Evolutionary conservation across 2,329 filamentous ascomycete genomes (phyloP).

Genomic region (Cercospora sesami): DNA sequence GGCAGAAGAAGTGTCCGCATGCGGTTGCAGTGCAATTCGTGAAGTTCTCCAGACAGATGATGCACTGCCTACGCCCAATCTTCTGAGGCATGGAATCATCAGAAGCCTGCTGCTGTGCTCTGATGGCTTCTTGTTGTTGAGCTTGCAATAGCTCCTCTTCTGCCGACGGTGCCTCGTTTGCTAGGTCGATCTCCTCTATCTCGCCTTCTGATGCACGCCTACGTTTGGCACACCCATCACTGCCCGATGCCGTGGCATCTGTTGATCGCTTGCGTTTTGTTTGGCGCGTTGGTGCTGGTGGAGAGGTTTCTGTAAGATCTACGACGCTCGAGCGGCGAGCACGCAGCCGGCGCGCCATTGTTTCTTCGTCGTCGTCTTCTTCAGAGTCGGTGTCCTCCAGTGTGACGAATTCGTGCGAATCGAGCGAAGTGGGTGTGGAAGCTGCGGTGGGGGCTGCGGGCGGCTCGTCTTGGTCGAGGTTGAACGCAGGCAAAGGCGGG

Average conservation of each 20-base stretch:
- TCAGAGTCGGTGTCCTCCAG: conserved; percentile 24
- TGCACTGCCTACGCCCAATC: conserved; percentile 57
- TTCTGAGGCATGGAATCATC: conserved; percentile 31
- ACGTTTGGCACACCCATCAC: not conserved
- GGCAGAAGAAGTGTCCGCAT: conserved; percentile 66
- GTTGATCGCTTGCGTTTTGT: conserved; percentile 20
- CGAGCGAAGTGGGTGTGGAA: conserved; percentile 2
- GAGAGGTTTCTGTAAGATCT: conserved; percentile 21
- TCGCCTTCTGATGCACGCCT: conserved; percentile 1
- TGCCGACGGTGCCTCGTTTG: conserved; percentile 25
- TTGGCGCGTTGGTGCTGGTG: conserved; percentile 9
- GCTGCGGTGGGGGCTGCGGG: not conserved
- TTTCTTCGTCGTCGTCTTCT: conserved; percentile 9
- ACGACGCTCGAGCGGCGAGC: conserved; percentile 15
- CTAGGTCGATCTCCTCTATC: conserved; percentile 27
- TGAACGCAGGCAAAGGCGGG: not conserved
- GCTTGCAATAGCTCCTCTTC: conserved; percentile 41
- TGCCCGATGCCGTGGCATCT: not conserved
- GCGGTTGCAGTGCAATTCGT: conserved; percentile 60
- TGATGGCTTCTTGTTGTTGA: conserved; percentile 31
- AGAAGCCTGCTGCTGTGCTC: conserved; percentile 28
- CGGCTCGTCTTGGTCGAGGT: not conserved
- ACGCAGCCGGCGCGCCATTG: not conserved
- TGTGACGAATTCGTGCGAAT: conserved; percentile 25
- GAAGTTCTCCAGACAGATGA: conserved; percentile 64